A percentile compares a stretch with the other conserved stretches of the same genome.
Evolutionary conservation across 139 green algal species (phyloP).

Genomic region (Micractinium conductrix): DNA sequence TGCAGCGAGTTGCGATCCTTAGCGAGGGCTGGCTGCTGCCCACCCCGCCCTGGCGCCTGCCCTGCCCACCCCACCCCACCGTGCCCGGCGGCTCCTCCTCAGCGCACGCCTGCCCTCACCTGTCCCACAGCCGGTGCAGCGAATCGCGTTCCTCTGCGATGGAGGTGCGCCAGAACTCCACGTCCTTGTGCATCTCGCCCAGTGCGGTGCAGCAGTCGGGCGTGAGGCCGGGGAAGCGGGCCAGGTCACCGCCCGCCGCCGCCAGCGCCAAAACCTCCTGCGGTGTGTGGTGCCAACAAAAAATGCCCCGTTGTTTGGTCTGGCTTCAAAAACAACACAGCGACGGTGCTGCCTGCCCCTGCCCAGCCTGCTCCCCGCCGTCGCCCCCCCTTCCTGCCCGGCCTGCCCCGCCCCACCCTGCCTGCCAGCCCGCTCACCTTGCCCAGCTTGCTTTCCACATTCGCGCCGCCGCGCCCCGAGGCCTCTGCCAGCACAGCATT

Average conservation of each 20-base stretch:
- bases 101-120: background rate
- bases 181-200: background rate
- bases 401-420: no score
- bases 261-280: background rate
- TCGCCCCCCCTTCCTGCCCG: no score
- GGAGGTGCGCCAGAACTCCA: conserved; percentile 15
- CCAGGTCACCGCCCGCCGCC: background rate
- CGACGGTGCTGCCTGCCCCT: no score
- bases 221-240: background rate
- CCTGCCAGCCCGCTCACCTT: background rate
- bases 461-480: background rate
- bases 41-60: background rate
- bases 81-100: background rate
- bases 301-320: no score
- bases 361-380: no score
- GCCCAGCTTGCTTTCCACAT: background rate
- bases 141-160: conserved; percentile 11
- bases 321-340: no score
- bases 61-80: background rate
- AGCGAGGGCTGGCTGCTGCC: no score
- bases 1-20: no score
- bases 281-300: no score
- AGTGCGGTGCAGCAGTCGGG: background rate
- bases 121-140: conserved; percentile 34
- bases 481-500: background rate